These are phyloP conservation scores for Firmiana major DNA, from an alignment of 345 rosid genomes.

Conservation along the genomic window DNA sequence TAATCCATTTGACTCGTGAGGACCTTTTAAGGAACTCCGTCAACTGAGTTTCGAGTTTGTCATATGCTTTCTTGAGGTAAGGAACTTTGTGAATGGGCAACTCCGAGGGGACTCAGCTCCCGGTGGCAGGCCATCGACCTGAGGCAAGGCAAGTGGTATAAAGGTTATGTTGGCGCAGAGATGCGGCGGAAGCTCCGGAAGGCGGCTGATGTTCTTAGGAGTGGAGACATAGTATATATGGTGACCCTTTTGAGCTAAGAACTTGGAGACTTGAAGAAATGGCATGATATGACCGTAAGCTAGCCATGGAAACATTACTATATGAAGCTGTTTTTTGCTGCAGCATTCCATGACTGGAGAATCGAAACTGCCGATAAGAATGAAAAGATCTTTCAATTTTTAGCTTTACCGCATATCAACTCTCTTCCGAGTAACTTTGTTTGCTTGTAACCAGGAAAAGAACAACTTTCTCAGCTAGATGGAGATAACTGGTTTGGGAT, in stretches of 20 bases:
- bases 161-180: not conserved
- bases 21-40: conserved; percentile 13
- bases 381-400: too few relatives aligned
- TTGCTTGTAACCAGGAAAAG: too few relatives aligned
- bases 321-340: conserved; percentile 1
- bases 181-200: conserved; percentile 13
- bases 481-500: too few relatives aligned
- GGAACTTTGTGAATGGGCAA: conserved; percentile 10
- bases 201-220: conserved; percentile 24
- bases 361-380: not conserved
- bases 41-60: conserved; percentile 27
- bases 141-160: conserved; percentile 21
- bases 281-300: conserved; percentile 33
- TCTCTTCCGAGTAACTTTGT: too few relatives aligned
- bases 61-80: conserved; percentile 38
- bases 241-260: conserved; percentile 32
- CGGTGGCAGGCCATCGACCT: conserved; percentile 16
- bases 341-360: not conserved
- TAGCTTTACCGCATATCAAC: too few relatives aligned
- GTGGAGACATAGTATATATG: conserved; percentile 24
- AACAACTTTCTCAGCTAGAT: too few relatives aligned
- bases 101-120: conserved; percentile 30
- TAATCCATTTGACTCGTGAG: conserved; percentile 31
- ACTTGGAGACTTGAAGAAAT: conserved; percentile 25
- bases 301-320: conserved; percentile 32